A percentile compares a stretch with the other conserved stretches of the same genome.
Conservation (phyloP, 768 basidiomycete genomes). For the Phaffia tasmanica region DNA sequence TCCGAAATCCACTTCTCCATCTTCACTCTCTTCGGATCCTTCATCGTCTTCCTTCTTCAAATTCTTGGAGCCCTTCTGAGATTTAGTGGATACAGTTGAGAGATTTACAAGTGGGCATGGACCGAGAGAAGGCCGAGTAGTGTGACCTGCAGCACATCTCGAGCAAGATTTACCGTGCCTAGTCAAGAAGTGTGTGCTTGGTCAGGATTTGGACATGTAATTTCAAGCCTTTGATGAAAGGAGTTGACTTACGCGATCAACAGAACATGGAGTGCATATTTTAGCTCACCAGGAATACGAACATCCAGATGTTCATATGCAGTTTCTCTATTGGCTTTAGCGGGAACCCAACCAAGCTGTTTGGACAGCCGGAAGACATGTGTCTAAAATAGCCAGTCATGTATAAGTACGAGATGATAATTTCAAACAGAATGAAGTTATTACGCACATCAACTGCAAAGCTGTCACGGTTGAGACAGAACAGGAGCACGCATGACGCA, state of each 20-base stretch:
- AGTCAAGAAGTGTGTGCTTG: neutral
- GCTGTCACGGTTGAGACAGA: conserved; percentile 21
- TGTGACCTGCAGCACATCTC: conserved; percentile 19
- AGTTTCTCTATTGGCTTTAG: conserved; percentile 16
- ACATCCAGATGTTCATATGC: conserved; percentile 23
- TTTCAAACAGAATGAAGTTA: too few species aligned
- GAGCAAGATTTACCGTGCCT: conserved; percentile 23
- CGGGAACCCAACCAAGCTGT: conserved; percentile 23
- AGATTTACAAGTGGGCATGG: conserved; percentile 21
- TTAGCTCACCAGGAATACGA: conserved; percentile 16
- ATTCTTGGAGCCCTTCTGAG: too few species aligned
- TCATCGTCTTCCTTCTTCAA: too few species aligned
- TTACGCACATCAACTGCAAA: conserved; percentile 19
- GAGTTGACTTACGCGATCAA: conserved; percentile 17
- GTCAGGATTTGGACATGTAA: neutral
- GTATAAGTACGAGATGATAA: too few species aligned
- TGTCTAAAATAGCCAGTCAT: neutral
- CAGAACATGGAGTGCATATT: conserved; percentile 19
- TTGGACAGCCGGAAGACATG: conserved; percentile 24
- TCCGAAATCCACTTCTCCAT: too few species aligned
- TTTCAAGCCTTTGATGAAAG: neutral
- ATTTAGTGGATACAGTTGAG: neutral
- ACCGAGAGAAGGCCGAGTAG: conserved; percentile 16
- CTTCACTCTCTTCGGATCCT: too few species aligned
- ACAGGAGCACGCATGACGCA: conserved; percentile 21